Evolutionary conservation across 306 rosid species (phyloP).

Genomic region (Lathyrus oleraceus): DNA sequence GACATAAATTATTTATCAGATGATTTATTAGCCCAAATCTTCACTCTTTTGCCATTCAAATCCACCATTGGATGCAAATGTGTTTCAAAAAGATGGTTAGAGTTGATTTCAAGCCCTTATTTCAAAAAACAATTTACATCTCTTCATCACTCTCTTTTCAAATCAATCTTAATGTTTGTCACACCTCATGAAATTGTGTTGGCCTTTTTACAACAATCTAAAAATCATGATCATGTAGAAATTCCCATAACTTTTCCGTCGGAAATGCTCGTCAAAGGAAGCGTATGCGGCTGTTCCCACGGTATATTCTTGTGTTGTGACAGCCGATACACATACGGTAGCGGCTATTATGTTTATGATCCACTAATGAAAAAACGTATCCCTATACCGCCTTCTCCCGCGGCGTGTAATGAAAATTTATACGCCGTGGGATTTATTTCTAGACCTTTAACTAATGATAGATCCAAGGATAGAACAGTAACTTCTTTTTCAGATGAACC

Average conservation of each 20-base stretch:
- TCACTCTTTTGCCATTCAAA: constrained; percentile 20
- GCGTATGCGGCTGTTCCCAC: constrained; percentile 23
- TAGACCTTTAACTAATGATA: not conserved
- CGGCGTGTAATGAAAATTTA: not conserved
- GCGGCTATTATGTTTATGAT: constrained; percentile 7
- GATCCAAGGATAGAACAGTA: accelerated
- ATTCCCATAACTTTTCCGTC: not conserved
- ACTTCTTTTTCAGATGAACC: not conserved
- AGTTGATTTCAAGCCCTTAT: constrained; percentile 11
- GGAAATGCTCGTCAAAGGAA: not conserved
- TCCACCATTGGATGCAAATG: constrained; percentile 16
- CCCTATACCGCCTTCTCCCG: not conserved
- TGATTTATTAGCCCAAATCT: constrained; percentile 30
- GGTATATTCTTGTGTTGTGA: constrained; percentile 26
- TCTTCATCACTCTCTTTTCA: not conserved
- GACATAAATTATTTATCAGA: constrained; percentile 22
- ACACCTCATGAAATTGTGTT: constrained; percentile 26
- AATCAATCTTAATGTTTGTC: constrained; percentile 3
- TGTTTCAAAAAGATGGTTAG: constrained; percentile 19
- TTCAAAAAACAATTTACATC: not conserved
- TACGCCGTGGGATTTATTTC: constrained; percentile 28
- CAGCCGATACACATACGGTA: constrained; percentile 30
- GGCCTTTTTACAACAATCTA: not conserved
- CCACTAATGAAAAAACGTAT: not conserved
- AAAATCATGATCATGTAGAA: not conserved